Conservation (phyloP, 1,139 yeast species). For the Yamadazyma epiphylla region DNA sequence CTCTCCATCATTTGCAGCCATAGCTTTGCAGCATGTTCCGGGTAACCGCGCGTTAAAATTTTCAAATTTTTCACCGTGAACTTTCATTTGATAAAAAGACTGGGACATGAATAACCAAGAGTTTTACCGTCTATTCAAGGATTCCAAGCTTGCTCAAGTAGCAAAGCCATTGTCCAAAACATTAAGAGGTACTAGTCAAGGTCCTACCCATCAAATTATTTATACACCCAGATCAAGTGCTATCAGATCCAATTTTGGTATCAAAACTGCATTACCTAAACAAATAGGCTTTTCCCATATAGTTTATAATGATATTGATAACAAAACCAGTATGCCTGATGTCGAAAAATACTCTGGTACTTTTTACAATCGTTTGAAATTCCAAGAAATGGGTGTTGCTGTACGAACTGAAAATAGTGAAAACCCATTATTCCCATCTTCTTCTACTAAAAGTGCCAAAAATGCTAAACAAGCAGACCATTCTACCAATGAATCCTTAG, state of each 20-base stretch:
- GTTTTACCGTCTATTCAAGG: constrained; percentile 35
- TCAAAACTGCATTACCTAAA: constrained; percentile 42
- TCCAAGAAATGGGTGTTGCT: constrained; percentile 40
- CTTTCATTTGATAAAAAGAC: too few species aligned
- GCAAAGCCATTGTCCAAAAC: constrained; percentile 37
- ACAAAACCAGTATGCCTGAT: constrained; percentile 43
- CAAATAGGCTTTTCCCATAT: constrained; percentile 42
- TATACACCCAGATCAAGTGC: constrained; percentile 44
- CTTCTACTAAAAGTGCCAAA: constrained; percentile 15
- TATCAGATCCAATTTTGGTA: constrained; percentile 40
- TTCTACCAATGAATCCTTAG: constrained; percentile 14
- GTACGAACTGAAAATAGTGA: constrained; percentile 28
- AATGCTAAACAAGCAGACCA: constrained; percentile 10
- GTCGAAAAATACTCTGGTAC: constrained; percentile 43
- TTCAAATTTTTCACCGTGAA: constrained; percentile 1
- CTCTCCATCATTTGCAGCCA: too few species aligned
- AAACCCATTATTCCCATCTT: constrained; percentile 33
- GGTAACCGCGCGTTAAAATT: constrained; percentile 1
- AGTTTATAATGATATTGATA: constrained; percentile 43
- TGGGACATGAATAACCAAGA: constrained; percentile 31
- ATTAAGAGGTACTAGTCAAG: constrained; percentile 27
- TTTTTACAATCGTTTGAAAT: constrained; percentile 36
- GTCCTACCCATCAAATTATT: constrained; percentile 45
- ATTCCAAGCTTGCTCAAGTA: constrained; percentile 45
- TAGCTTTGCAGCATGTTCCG: constrained; percentile 1